phyloP scores from a whole-genome alignment of 106 monocot genomes.

The Agapanthus africanus region DNA sequence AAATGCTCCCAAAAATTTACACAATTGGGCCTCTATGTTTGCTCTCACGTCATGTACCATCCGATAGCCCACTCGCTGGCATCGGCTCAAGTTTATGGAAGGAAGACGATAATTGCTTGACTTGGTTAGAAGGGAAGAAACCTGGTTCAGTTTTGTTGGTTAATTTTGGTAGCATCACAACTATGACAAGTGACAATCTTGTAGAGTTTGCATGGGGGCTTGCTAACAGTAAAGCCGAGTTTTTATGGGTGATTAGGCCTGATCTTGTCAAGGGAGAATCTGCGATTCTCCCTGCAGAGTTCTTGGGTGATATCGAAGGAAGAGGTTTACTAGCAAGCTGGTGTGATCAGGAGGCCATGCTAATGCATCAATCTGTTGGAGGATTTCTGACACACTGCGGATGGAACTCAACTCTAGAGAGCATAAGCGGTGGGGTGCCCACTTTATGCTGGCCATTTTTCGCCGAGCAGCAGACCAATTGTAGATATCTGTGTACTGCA shows the following conservation, averaged over 20 bases:
- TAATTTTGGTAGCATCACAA: slow-evolving; percentile 18
- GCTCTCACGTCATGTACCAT: slow-evolving; percentile 4
- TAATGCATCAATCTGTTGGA: slow-evolving; percentile 28
- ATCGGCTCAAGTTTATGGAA: slow-evolving; percentile 7
- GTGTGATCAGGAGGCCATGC: slow-evolving; percentile 40
- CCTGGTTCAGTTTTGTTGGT: slow-evolving; percentile 11
- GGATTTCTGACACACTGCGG: slow-evolving; percentile 72
- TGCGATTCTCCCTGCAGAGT: slow-evolving; percentile 10
- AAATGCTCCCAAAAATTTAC: slow-evolving; percentile 21
- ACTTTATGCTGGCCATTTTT: slow-evolving; percentile 33
- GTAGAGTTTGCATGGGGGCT: slow-evolving; percentile 39
- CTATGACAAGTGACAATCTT: slow-evolving; percentile 14
- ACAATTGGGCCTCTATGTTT: slow-evolving; percentile 22
- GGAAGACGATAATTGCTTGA: neutral
- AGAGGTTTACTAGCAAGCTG: slow-evolving; percentile 27
- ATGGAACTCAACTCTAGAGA: slow-evolving; percentile 51
- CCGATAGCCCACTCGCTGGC: slow-evolving; percentile 2
- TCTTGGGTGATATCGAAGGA: slow-evolving; percentile 12
- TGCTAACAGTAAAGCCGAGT: slow-evolving; percentile 16
- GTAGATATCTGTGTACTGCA: slow-evolving; percentile 5
- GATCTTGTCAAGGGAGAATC: slow-evolving; percentile 28
- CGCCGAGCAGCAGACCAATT: slow-evolving; percentile 29
- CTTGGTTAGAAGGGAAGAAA: neutral
- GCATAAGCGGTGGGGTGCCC: slow-evolving; percentile 11
- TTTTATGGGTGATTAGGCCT: slow-evolving; percentile 35